Evolutionary conservation across 2,329 filamentous ascomycete genomes (phyloP), one percentile per base, ranked within the genome.

Genomic region (Fusarium solani-melongenae): DNA sequence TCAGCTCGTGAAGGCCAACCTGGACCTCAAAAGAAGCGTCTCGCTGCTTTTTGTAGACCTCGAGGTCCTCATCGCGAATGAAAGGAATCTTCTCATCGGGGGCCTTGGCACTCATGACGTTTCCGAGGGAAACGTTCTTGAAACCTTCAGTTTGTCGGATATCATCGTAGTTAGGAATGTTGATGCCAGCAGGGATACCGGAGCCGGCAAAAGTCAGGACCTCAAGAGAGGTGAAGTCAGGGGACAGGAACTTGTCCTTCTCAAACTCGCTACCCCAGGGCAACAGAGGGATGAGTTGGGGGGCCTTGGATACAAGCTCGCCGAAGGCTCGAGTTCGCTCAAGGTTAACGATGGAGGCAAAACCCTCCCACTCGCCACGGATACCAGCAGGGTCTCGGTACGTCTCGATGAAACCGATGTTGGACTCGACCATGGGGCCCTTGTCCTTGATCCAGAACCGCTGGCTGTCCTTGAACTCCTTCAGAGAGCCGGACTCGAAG

Each of bases 151-250:
- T 92, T 79, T 97, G 94, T 70, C 94, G 89, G 69, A 96, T 94
- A 71, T 92, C 90, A 75, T 94, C 92, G 77, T 93, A 93, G 82
- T 92, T 92, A 64, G 89, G 89, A 68, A 92, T 91, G 76, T 92
- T 92, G 78, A 92, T 92, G 29, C 91, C 91, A 27, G 90, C 90
- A 11, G 91, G 91, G 63, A 92, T 93, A 65, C 90, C 92, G 67
- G 87, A 91, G 60, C 86, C 83, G 65, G 82, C 83, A 76, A 98
- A 98, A 1, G 93, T 94, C 69, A 98, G 84, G 4, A 98, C 95
- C 82, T 99, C 96, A 2, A 98, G 88, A 11, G 93, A 96, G 0
- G 96, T 98, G 80, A 99, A 99, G 81, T 99, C 96, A 0, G 96
- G 96, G 61, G 94, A 96, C 38, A 97, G 84, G 83, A 99, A 99